Evolutionary conservation across 1,284 basidiomycete species (phyloP).

Genomic region (Trametes versicolor): DNA sequence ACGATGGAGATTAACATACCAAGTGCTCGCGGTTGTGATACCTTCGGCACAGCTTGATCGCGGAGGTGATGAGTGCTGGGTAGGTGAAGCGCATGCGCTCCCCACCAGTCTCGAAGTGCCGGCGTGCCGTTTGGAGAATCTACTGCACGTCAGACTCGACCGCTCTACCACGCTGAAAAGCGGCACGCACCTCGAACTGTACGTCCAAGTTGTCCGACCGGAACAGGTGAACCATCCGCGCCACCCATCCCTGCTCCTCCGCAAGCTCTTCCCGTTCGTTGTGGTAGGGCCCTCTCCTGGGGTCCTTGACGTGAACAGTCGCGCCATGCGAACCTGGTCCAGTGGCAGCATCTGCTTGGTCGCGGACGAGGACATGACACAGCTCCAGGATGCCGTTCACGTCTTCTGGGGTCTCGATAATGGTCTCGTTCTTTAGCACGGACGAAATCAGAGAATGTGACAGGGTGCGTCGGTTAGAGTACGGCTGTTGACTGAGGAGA

Average conservation of each 20-base stretch:
- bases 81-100: conserved; percentile 95
- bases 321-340: conserved; percentile 44
- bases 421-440: conserved; percentile 93
- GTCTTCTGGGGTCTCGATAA: conserved; percentile 90
- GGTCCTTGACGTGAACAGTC: conserved; percentile 56
- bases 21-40: conserved; percentile 83
- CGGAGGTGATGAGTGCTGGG: conserved; percentile 91
- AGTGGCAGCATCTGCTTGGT: conserved; percentile 78
- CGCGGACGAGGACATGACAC: conserved; percentile 90
- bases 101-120: conserved; percentile 89
- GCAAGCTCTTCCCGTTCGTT: conserved; percentile 88
- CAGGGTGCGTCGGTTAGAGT: conserved; percentile 88
- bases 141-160: conserved; percentile 43
- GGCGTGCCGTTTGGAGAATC: conserved; percentile 89
- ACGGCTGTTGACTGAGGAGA: conserved; percentile 86
- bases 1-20: conserved; percentile 46
- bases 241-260: conserved; percentile 97
- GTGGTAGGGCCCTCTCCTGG: conserved; percentile 64
- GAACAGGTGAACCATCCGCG: conserved; percentile 95
- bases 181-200: conserved; percentile 82
- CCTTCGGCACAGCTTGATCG: conserved; percentile 89
- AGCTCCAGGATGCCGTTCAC: conserved; percentile 92
- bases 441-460: conserved; percentile 93
- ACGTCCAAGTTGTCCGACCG: conserved; percentile 82
- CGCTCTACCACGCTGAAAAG: neutral